Conservation (phyloP, 1,284 basidiomycete species). For the Puccinia triticina region DNA sequence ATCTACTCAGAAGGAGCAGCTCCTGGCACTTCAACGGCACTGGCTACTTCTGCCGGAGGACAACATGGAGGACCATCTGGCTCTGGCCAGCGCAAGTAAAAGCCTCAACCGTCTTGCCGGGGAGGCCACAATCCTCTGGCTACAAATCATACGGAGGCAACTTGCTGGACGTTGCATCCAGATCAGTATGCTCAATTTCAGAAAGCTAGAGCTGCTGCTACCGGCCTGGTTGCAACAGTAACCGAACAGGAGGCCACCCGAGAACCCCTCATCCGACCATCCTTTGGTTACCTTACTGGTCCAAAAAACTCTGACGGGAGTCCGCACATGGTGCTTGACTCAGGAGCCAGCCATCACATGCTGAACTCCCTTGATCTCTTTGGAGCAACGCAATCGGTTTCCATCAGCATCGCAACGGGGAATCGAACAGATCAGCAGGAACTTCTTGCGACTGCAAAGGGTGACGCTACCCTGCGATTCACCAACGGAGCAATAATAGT, state of each 20-base stretch:
- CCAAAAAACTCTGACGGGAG: too few species aligned
- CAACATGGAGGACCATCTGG: background rate
- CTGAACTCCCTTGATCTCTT: background rate
- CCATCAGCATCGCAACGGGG: background rate
- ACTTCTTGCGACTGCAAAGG: too few species aligned
- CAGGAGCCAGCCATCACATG: conserved; percentile 20
- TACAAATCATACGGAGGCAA: background rate
- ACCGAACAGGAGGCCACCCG: too few species aligned
- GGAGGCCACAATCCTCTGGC: background rate
- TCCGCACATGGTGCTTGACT: background rate
- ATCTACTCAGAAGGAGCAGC: too few species aligned
- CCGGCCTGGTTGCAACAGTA: too few species aligned
- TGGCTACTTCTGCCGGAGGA: too few species aligned
- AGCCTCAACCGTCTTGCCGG: background rate
- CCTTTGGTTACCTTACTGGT: background rate
- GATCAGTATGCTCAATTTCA: too few species aligned
- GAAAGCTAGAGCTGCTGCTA: too few species aligned
- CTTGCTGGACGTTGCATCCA: background rate
- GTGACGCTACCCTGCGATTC: background rate
- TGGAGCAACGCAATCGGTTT: background rate
- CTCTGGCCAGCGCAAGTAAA: background rate
- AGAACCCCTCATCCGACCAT: background rate
- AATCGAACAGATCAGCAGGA: background rate
- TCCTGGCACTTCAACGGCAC: too few species aligned
- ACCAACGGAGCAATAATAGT: background rate